These are phyloP conservation scores for Camelina neglecta DNA, from an alignment of 345 rosid species.

Conservation along the genomic window DNA sequence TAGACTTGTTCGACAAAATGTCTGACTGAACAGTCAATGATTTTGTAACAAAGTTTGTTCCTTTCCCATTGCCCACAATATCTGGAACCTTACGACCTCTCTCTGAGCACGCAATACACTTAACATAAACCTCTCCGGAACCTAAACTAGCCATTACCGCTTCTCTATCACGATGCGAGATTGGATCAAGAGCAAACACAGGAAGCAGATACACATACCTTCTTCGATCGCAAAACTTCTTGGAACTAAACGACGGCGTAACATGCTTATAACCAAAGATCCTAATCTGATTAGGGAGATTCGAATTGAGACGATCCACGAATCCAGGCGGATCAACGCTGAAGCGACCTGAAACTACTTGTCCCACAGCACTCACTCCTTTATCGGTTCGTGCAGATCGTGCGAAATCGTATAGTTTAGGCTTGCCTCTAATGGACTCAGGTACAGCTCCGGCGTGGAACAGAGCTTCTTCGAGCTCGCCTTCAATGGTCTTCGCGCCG, in stretches of 20 bases:
- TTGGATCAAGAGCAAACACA: conserved; percentile 81
- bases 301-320: conserved; percentile 67
- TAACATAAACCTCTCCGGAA: conserved; percentile 67
- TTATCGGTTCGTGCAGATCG: conserved; percentile 91
- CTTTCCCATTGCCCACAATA: conserved; percentile 55
- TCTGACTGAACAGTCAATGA: conserved; percentile 36
- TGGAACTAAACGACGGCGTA: conserved; percentile 67
- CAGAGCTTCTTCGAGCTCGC: conserved; percentile 92
- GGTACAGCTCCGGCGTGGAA: conserved; percentile 75
- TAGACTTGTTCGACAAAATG: conserved; percentile 42
- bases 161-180: conserved; percentile 69
- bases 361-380: conserved; percentile 95
- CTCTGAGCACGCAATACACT: conserved; percentile 85
- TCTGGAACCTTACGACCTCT: conserved; percentile 78
- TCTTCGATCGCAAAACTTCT: conserved; percentile 85
- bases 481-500: conserved; percentile 94
- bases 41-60: not conserved
- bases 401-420: conserved; percentile 81
- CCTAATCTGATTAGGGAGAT: conserved; percentile 63
- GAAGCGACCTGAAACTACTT: conserved; percentile 88
- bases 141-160: conserved; percentile 83
- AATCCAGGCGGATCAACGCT: conserved; percentile 83
- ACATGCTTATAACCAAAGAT: conserved; percentile 77
- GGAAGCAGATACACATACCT: conserved; percentile 94
- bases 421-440: conserved; percentile 64